A percentile compares a stretch with the other conserved stretches of the same genome.
Evolutionary conservation across 495 filamentous ascomycete genomes (phyloP).

Genomic region (Penicillium lividum): DNA sequence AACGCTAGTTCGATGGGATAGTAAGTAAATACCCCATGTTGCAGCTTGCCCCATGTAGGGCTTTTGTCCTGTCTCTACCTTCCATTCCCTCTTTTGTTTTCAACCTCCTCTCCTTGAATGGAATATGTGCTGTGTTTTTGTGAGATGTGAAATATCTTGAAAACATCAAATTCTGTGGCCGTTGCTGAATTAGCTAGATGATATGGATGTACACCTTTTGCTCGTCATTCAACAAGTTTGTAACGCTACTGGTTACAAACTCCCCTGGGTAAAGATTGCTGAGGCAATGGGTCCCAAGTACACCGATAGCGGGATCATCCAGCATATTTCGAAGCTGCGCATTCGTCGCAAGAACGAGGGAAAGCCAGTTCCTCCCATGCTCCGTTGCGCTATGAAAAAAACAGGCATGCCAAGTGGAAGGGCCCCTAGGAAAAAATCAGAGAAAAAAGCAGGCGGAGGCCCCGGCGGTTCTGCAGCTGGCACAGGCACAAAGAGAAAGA

Average conservation of each 20-base stretch:
- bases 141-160: background rate
- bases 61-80: background rate
- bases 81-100: background rate
- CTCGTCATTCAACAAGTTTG: constrained; percentile 45
- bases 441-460: too few species aligned
- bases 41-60: background rate
- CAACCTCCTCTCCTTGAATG: too few species aligned
- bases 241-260: constrained; percentile 33
- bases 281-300: constrained; percentile 35
- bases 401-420: background rate
- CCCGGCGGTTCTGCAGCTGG: background rate
- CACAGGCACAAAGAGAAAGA: background rate
- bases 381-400: constrained; percentile 18
- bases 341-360: constrained; percentile 28
- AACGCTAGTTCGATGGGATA: constrained; percentile 46
- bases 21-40: constrained; percentile 25
- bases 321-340: constrained; percentile 51
- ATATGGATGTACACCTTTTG: constrained; percentile 44
- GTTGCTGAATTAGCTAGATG: constrained; percentile 29
- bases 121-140: too few species aligned
- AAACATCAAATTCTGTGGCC: background rate
- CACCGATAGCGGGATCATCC: constrained; percentile 47
- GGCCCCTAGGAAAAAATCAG: too few species aligned
- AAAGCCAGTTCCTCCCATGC: constrained; percentile 41
- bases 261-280: constrained; percentile 45